These are phyloP conservation scores for Aspergillus terreus DNA, from an alignment of 2,329 filamentous ascomycete genomes.

Conservation along the genomic window DNA sequence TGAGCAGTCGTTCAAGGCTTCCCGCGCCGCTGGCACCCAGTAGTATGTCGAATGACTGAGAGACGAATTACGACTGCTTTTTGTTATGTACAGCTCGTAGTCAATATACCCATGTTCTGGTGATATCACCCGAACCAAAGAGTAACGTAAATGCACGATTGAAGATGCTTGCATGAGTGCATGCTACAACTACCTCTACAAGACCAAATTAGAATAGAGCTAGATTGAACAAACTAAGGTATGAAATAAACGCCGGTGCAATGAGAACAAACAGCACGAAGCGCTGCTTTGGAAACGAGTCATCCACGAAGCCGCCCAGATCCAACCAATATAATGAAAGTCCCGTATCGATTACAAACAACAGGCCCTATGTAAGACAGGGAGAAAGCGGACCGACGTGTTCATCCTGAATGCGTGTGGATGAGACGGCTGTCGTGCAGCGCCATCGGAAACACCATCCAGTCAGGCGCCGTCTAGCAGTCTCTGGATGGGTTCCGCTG, in stretches of 20 bases:
- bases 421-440: no score
- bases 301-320: neutral
- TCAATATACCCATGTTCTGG: neutral
- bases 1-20: conserved; percentile 76
- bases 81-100: no score
- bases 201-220: no score
- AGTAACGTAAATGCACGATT: no score
- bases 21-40: conserved; percentile 14
- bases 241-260: no score
- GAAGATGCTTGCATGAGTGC: no score
- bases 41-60: conserved; percentile 1
- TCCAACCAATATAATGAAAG: neutral
- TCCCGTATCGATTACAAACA: neutral
- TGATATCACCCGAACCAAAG: neutral
- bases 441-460: no score
- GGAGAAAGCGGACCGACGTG: neutral
- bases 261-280: no score
- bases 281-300: neutral
- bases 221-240: no score
- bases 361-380: neutral
- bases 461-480: neutral
- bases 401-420: no score
- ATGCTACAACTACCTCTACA: no score
- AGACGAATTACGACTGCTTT: neutral
- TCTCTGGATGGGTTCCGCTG: neutral